Evolutionary conservation across 2,329 filamentous ascomycete genomes (phyloP).

Genomic region (Neopestalotiopsis rosae): DNA sequence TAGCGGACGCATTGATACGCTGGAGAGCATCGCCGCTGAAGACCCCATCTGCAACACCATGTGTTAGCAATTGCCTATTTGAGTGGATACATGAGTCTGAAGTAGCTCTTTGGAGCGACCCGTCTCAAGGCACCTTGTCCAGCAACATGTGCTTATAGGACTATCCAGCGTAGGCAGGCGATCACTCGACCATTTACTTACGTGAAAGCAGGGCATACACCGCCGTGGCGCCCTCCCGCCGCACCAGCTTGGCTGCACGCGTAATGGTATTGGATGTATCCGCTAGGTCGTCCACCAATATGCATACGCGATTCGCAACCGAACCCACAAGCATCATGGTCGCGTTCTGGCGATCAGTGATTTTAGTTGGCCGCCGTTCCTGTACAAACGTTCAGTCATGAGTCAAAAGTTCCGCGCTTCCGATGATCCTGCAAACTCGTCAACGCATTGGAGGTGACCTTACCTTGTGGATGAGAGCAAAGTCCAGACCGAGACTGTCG

Average conservation of each 20-base stretch:
- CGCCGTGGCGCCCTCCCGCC: slow-evolving; percentile 89
- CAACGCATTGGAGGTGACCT: slow-evolving; percentile 33
- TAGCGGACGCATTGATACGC: slow-evolving; percentile 87
- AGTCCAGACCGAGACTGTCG: slow-evolving; percentile 90
- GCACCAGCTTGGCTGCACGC: slow-evolving; percentile 92
- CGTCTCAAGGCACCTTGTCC: too few relatives aligned
- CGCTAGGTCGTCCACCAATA: slow-evolving; percentile 91
- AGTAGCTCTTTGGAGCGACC: too few relatives aligned
- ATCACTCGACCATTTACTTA: too few relatives aligned
- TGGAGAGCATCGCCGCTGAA: slow-evolving; percentile 94
- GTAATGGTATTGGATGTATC: slow-evolving; percentile 98
- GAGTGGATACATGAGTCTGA: too few relatives aligned
- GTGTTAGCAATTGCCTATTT: slow-evolving; percentile 37
- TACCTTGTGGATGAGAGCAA: slow-evolving; percentile 98
- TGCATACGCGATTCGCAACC: slow-evolving; percentile 80
- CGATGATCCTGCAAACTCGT: slow-evolving; percentile 20
- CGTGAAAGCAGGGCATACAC: slow-evolving; percentile 88
- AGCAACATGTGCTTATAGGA: too few relatives aligned
- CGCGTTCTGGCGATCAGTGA: slow-evolving; percentile 86
- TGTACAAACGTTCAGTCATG: slow-evolving; percentile 43
- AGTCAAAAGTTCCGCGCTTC: neutral
- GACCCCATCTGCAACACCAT: slow-evolving; percentile 66
- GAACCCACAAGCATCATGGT: slow-evolving; percentile 96
- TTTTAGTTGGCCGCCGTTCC: slow-evolving; percentile 88
- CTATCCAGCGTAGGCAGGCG: too few relatives aligned